Evolutionary conservation across 345 rosid genomes (phyloP).

Genomic region (Arabis alpina): DNA sequence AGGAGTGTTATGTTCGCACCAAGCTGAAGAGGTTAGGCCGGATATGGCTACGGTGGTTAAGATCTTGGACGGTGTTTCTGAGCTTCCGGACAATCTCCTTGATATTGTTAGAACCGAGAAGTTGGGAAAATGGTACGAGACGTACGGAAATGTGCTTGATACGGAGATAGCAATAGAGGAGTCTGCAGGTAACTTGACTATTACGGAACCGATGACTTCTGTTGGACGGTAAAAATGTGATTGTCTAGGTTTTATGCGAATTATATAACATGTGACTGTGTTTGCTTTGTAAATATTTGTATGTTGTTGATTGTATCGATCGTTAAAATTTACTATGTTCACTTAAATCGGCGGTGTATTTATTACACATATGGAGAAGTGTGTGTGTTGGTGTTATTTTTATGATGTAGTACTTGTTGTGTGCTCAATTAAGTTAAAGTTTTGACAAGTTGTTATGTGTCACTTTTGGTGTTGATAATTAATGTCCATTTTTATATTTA

Average conservation of each 20-base stretch:
- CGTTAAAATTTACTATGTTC: neutral
- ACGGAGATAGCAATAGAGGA: neutral
- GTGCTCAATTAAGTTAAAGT: neutral
- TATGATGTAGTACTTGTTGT: neutral
- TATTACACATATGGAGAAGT: conserved; percentile 5
- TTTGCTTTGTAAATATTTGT: neutral
- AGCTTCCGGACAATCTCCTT: conserved; percentile 32
- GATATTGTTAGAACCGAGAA: conserved; percentile 19
- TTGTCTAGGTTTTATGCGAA: neutral
- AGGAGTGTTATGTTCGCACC: conserved; percentile 43
- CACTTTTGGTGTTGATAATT: too few relatives aligned
- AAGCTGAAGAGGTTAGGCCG: conserved; percentile 37
- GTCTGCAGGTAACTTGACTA: conserved; percentile 15
- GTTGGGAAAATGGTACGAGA: conserved; percentile 25
- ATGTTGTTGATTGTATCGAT: neutral
- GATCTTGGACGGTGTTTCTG: conserved; percentile 28
- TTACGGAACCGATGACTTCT: conserved; percentile 32
- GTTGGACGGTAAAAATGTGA: conserved; percentile 21
- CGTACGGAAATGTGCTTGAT: neutral
- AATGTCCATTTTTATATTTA: too few relatives aligned
- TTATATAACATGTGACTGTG: neutral
- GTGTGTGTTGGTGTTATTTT: neutral
- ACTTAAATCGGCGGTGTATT: conserved; percentile 21
- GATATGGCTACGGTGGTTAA: conserved; percentile 38
- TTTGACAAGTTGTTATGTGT: too few relatives aligned